phyloP scores from a whole-genome alignment of 1,139 yeast genomes.

The Dujonia santamariae region DNA sequence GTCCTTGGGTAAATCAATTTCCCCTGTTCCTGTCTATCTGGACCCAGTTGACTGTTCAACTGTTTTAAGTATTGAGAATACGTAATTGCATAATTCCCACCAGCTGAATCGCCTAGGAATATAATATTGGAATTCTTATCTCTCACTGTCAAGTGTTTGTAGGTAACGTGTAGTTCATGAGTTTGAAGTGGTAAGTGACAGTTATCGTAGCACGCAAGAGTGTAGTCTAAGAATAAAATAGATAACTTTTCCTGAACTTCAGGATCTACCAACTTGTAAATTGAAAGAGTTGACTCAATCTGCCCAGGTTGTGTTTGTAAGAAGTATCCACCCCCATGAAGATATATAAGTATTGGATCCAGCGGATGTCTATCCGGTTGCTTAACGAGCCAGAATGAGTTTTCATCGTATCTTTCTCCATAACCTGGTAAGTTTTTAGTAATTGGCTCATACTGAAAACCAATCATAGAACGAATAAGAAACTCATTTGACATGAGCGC shows the following conservation, averaged over 20 bases:
- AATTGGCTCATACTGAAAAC: constrained; percentile 5
- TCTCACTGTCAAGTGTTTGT: constrained; percentile 21
- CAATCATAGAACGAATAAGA: constrained; percentile 5
- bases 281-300: constrained; percentile 26
- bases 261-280: constrained; percentile 28
- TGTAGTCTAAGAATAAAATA: constrained; percentile 37
- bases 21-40: constrained; percentile 2
- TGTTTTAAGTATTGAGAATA: constrained; percentile 26
- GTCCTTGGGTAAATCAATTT: constrained; percentile 33
- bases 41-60: neutral
- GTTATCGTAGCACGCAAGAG: constrained; percentile 28
- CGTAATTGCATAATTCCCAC: constrained; percentile 34
- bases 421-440: constrained; percentile 21
- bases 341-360: constrained; percentile 37
- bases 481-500: constrained; percentile 6
- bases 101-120: constrained; percentile 42
- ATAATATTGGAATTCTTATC: constrained; percentile 31
- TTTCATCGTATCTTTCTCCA: constrained; percentile 32
- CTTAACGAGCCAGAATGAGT: constrained; percentile 37
- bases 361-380: constrained; percentile 20
- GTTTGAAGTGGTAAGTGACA: constrained; percentile 34
- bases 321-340: constrained; percentile 46
- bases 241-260: constrained; percentile 24
- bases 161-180: constrained; percentile 30
- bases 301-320: constrained; percentile 34